Evolutionary conservation across 805 yeast genomes (phyloP), one percentile per base, ranked within the genome.

Genomic region (Saturnispora halmiae): DNA sequence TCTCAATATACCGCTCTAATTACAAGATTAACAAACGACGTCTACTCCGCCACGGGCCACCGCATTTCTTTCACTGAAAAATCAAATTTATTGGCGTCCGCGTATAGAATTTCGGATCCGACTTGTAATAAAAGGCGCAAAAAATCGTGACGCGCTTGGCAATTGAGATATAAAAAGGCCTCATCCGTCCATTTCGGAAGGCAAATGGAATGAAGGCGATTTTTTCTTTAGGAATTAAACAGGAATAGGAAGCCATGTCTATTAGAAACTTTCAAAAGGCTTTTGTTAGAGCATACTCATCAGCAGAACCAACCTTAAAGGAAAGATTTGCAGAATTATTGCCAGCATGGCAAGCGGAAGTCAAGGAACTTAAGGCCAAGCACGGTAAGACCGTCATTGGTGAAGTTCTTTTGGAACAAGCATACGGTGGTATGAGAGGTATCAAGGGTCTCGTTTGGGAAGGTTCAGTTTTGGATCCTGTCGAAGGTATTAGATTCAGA

Each of bases 361-460:
- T 92, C 66, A 83, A 82, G 70, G 75, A 79, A 56, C 79, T 90
- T 65, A 87, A 90, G 68, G 73, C 84, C 64, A 94, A 87, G 58
- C 75, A 90, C 65, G 98, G 97, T 56, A 73, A 79, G 63, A 75
- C 83, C 59, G 82, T 65, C 38, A 78, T 82, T 49, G 90, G 86
- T 51, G 85, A 82, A 63, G 81, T 81, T 48, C 63, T 70, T 43
- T 67, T 82, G 47, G 85, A 78, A 61, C 90, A 82, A 67, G 88
- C 87, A 31, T 83, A 82, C 65, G 94, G 94, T 67, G 94, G 94
- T 69, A 79, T 79, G 88, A 75, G 94, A 63, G 94, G 94, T 59
- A 79, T 82, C 63, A 78, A 79, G 64, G 84, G 85, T 53, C 69
- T 83, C 47, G 87, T 82, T 40, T 82, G 92, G 92, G 94, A 82